Percentiles rank a stretch among this genome's conserved stretches.
These are phyloP conservation scores for Ogataea wickerhamii DNA, from an alignment of 805 yeast genomes.

Conservation along the genomic window DNA sequence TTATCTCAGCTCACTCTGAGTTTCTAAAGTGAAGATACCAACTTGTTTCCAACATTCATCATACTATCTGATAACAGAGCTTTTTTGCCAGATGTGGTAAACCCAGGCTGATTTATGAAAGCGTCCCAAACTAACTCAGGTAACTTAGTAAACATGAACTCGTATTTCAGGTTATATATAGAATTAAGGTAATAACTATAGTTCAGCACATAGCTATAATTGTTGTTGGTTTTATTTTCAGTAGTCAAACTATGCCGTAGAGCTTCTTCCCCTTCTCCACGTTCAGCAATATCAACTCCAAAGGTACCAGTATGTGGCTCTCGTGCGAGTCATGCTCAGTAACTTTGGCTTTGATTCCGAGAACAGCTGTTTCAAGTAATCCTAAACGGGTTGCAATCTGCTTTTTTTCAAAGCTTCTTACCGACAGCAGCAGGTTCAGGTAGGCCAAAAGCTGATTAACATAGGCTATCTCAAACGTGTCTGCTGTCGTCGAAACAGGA, in stretches of 20 bases:
- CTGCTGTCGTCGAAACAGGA: constrained; percentile 3
- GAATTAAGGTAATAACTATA: too few relatives aligned
- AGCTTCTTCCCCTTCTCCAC: constrained; percentile 19
- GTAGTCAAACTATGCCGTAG: constrained; percentile 5
- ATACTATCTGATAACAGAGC: constrained; percentile 27
- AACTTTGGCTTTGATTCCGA: neutral
- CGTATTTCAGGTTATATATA: too few relatives aligned
- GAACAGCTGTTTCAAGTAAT: constrained; percentile 1
- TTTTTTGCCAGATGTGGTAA: neutral
- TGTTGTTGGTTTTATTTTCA: too few relatives aligned
- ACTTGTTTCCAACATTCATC: constrained; percentile 49
- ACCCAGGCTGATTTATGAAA: too few relatives aligned
- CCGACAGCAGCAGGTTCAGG: constrained; percentile 45
- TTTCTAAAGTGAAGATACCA: constrained; percentile 46
- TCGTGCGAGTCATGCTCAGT: neutral
- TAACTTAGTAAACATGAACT: too few relatives aligned
- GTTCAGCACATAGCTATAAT: too few relatives aligned
- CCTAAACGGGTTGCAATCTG: constrained; percentile 5
- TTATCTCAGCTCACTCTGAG: constrained; percentile 58
- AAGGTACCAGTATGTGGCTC: neutral
- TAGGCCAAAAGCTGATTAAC: constrained; percentile 50
- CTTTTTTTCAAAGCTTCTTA: constrained; percentile 10
- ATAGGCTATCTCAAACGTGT: constrained; percentile 14
- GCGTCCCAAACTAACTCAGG: too few relatives aligned
- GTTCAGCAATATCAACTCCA: constrained; percentile 20